Evolutionary conservation across 148 eudicot species (phyloP), one percentile per base, ranked within the genome.

Genomic region (Dianthus caryophyllus): DNA sequence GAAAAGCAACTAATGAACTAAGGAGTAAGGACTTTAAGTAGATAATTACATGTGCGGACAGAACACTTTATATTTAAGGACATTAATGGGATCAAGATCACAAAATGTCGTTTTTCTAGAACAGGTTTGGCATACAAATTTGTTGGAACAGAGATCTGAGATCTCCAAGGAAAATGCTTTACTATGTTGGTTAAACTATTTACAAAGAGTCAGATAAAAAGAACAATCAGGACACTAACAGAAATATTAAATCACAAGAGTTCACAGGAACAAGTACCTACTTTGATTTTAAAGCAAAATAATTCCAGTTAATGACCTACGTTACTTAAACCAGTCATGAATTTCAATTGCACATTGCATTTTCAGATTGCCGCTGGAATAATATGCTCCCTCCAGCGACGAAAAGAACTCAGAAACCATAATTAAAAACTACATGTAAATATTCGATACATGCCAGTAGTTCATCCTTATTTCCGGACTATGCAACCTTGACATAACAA

Each of bases 381-480:
- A 36, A 57, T 59, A 59, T 59, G 46, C 14, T n/a, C 31, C 11
- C 27, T 31, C 21, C 64, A 59, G 31, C 4, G 64, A 18, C 24
- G 41, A 60, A 18, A 61, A 33, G 9, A 30, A 30, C 29, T 9
- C 4, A 6, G 6, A 22, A 53, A 53, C 13, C 58, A 22, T 12
- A 53, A 24, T 53, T 22, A 12, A 53, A 5, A 56, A 15, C 61
- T 38, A 27, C 12, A 54, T 54, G 6, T 56, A 12, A 18, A 29
- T 16, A 16, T 49, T 36, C 11, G 39, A 69, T 16, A 29, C 13
- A 58, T 24, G 26, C 15, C 55, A 7, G 56, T 51, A 46, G 0
- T 61, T 26, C 33, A 44, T 47, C 29, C 73, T 61, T 47, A 16
- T 38, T 16, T 20, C 54, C 47, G 25, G 51, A 55, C 54, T 16